Evolutionary conservation across 371 early-diverging fungal genomes (phyloP).

Genomic region (Thermomucor indicae-seudaticae): DNA sequence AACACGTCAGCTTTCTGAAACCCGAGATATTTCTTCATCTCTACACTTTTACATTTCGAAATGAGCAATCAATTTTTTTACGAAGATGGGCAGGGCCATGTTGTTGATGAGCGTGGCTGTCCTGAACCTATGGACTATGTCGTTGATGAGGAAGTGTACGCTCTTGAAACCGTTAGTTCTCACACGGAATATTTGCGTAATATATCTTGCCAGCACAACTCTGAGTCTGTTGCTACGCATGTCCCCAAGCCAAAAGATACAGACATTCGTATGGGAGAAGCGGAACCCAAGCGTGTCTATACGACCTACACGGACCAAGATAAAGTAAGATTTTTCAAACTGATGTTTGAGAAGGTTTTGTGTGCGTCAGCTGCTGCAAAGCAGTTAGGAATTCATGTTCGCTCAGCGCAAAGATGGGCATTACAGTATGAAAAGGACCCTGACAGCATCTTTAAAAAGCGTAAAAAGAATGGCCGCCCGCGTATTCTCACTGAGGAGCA

Average conservation of each 20-base stretch:
- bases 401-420: slow-evolving; percentile 8
- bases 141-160: slow-evolving; percentile 4
- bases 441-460: slow-evolving; percentile 13
- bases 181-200: not conserved
- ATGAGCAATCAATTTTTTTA: slow-evolving; percentile 5
- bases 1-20: too few species aligned
- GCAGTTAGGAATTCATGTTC: slow-evolving; percentile 10
- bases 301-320: slow-evolving; percentile 12
- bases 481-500: too few species aligned
- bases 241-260: slow-evolving; percentile 5
- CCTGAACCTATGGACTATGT: too few species aligned
- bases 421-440: slow-evolving; percentile 6
- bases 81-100: not conserved
- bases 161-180: slow-evolving; percentile 4
- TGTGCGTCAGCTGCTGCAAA: slow-evolving; percentile 9
- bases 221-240: too few species aligned
- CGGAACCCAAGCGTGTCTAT: slow-evolving; percentile 11
- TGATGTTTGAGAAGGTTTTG: slow-evolving; percentile 1
- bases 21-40: too few species aligned
- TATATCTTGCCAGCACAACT: not conserved
- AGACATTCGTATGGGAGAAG: slow-evolving; percentile 14
- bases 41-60: not conserved
- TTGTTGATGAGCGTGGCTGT: slow-evolving; percentile 3
- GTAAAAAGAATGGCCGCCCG: slow-evolving; percentile 3
- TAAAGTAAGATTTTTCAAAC: slow-evolving; percentile 11